Evolutionary conservation across 306 rosid genomes (phyloP), one percentile per base, ranked within the genome.

Genomic region (Lagenaria siceraria): DNA sequence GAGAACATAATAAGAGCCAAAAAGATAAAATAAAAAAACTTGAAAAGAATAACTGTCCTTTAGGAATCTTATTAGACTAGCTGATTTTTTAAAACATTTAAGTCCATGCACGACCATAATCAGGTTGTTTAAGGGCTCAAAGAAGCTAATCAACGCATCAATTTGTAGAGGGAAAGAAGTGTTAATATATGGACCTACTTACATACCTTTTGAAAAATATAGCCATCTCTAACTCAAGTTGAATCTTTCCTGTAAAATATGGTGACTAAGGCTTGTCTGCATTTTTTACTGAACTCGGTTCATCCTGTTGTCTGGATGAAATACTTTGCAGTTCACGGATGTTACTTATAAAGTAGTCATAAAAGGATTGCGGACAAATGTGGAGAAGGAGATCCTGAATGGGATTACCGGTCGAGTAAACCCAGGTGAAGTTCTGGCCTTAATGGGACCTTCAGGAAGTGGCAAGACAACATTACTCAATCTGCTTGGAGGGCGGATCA

Each of bases 391-490:
- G 52, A 90, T 96, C 51, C 69, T 96, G 85, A 74, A 89, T 75
- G 98, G 99, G 66, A 92, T 96, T 51, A 86, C 87, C 4, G 99
- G 99, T 70, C 84, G 78, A 8, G 97, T 96, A 22, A 84, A 85
- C 84, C 98, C 99, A 8, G 94, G 99, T 10, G 99, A 96, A 81
- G 98, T 96, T 78, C 81, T 96, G 79, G 99, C 99, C 29, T 75
- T 96, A 80, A 96, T 96, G 99, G 99, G 99, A 46, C 99, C 99
- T 69, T 96, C 98, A 4, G 98, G 99, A 78, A 92, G 99, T 82
- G 99, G 99, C 83, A 96, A 96, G 78, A 92, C 99, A 31, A 87
- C 89, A 12, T 96, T 96, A 19, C 81, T 96, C 3, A 96, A 83
- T 84, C 84, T 96, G 35, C 96, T 96, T 42, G 96, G 99, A 65